Evolutionary conservation across 2,329 filamentous ascomycete species (phyloP).

Genomic region (Cytospora schulzeri): DNA sequence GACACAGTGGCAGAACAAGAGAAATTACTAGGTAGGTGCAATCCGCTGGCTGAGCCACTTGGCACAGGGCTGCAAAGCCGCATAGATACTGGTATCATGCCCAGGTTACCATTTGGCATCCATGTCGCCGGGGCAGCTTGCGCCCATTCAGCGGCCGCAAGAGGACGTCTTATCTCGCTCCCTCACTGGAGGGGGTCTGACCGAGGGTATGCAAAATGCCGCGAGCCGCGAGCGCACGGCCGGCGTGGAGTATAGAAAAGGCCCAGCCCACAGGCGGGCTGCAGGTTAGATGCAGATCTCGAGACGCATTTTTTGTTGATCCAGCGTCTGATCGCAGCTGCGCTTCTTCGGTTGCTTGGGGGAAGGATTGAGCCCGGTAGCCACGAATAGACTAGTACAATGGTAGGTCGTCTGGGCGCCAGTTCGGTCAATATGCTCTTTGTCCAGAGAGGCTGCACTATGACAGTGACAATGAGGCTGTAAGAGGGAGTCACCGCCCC

Average conservation of each 20-base stretch:
- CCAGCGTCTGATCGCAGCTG: slow-evolving; percentile 14
- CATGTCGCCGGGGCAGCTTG: neutral
- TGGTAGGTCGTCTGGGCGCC: neutral
- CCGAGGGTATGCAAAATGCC: neutral
- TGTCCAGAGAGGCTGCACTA: too few species aligned
- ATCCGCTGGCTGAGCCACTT: neutral
- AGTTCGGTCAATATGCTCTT: neutral
- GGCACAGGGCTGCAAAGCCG: neutral
- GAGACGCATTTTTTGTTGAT: neutral
- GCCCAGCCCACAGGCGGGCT: neutral
- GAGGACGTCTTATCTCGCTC: neutral
- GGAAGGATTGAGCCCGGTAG: neutral
- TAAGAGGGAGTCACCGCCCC: too few species aligned
- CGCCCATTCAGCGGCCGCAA: too few species aligned
- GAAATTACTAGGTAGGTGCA: neutral
- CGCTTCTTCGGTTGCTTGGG: neutral
- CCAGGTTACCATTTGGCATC: neutral
- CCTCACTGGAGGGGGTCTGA: neutral
- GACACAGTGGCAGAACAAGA: neutral
- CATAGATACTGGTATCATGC: too few species aligned
- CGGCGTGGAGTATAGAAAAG: neutral
- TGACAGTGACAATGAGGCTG: too few species aligned
- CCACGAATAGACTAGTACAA: neutral
- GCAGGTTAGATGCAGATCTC: slow-evolving; percentile 7
- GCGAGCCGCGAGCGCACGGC: slow-evolving; percentile 10